Conservation (phyloP, 2,329 filamentous ascomycete species). For the Bipolaris bicolor region DNA sequence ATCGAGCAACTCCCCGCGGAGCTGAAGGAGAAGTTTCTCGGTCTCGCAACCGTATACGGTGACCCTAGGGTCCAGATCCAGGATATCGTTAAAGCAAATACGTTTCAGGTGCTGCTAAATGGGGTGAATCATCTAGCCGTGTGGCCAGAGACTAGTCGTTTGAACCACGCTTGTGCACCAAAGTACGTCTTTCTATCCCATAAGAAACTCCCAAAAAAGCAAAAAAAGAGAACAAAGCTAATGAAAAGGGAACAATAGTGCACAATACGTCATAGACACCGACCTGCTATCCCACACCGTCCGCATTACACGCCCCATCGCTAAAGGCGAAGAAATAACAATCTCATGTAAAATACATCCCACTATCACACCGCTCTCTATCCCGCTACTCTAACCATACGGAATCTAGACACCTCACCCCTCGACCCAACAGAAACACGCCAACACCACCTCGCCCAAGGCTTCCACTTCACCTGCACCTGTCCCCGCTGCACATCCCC, state of each 20-base stretch:
- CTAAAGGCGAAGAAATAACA: slow-evolving; percentile 49
- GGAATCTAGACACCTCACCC: slow-evolving; percentile 41
- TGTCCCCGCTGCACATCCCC: slow-evolving; percentile 46
- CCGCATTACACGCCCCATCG: slow-evolving; percentile 43
- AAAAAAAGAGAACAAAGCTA: background rate
- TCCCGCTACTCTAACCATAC: background rate
- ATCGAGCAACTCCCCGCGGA: slow-evolving; percentile 34
- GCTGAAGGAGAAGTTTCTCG: slow-evolving; percentile 26
- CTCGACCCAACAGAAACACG: slow-evolving; percentile 40
- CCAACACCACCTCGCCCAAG: slow-evolving; percentile 38
- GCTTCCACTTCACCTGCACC: slow-evolving; percentile 52
- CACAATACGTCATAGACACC: slow-evolving; percentile 50
- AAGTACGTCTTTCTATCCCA: slow-evolving; percentile 31
- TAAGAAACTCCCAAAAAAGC: background rate
- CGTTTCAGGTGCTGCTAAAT: slow-evolving; percentile 38
- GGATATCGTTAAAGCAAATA: slow-evolving; percentile 46
- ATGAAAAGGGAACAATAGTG: slow-evolving; percentile 25
- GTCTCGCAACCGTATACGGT: slow-evolving; percentile 36
- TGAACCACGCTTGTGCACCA: slow-evolving; percentile 52
- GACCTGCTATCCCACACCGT: slow-evolving; percentile 50
- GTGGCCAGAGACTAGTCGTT: slow-evolving; percentile 49
- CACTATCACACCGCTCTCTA: slow-evolving; percentile 8
- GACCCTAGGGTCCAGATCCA: slow-evolving; percentile 34
- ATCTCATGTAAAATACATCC: too few relatives aligned
- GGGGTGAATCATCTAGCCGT: slow-evolving; percentile 42